Base-by-base conservation (phyloP, 2,329 filamentous ascomycete species). In the Cytospora leucostoma region DNA sequence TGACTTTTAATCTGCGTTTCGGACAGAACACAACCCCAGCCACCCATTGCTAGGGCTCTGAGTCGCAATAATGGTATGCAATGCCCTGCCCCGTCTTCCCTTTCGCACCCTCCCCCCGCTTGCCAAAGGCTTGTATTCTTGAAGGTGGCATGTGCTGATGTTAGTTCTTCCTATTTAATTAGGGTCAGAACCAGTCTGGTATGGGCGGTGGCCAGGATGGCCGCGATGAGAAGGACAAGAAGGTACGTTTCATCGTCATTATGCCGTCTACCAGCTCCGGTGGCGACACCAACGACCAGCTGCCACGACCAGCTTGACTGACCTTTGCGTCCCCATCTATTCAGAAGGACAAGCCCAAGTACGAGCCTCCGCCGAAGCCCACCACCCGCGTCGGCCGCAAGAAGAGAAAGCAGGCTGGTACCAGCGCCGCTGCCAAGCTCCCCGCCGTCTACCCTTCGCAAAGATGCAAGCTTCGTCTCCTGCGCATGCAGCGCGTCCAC, bases 301-400 rank as follows among this genome's bases (percentile, higher is more conserved):
- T 69, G 61, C 62, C 12, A 12, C 27, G 19, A 44, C 51, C 40
- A 40, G 54, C 34, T 19, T 53, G 37, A 47, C 70, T 69, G 34
- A 69, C 60, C 40, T 51, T 35, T 17, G n/a, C n/a, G n/a, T 47
- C 44, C 59, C 3, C 64, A 53, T 33, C 44, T 65, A 71, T 35
- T 8, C 73, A 97, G 94, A 98, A 99, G 86, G 94, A 99, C 68
- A 99, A 99, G 89, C 95, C 95, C 75, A 98, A 97, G 90, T 99
- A 99, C 84, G 95, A 99, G 79, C 95, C 95, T 68, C 95, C 95
- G 70, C 95, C 95, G 78, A 90, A 94, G 74, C 95, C 95, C 67
- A 99, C 95, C 67, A 98, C 95, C 69, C 92, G 95, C 76, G 90
- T 99, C 76, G 95, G 95, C 66, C 92, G 94, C 74, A 97, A 96